These are phyloP conservation scores for Zygnema cylindricum DNA, from an alignment of 139 green algal species.

Conservation along the genomic window DNA sequence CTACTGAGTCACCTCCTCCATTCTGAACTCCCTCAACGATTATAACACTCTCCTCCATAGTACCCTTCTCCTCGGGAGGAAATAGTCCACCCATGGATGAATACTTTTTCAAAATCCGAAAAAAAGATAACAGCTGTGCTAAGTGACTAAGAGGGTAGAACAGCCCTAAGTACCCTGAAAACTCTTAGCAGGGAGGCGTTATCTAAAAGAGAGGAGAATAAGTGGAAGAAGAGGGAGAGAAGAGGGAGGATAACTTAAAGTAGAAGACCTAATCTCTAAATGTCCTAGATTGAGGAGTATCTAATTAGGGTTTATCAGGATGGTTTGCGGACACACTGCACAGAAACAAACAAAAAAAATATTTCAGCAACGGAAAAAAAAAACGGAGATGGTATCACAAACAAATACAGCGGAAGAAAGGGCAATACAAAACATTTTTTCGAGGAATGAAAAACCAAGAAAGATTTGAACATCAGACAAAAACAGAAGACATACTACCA, in stretches of 20 bases:
- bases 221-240: not conserved
- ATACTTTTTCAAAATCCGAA: too few relatives aligned
- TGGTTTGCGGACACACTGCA: conserved; percentile 55
- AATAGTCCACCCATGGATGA: not conserved
- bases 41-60: not conserved
- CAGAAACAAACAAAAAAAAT: not conserved
- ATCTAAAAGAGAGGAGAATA: too few relatives aligned
- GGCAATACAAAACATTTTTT: conserved; percentile 11
- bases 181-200: too few relatives aligned
- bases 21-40: not conserved
- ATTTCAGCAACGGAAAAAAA: not conserved
- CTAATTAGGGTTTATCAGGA: conserved; percentile 57
- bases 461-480: too few relatives aligned
- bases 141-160: too few relatives aligned
- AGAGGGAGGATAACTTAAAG: conserved; percentile 2
- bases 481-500: too few relatives aligned
- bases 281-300: too few relatives aligned
- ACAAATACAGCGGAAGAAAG: conserved; percentile 5
- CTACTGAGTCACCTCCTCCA: not conserved
- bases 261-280: too few relatives aligned
- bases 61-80: not conserved
- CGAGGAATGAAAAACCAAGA: too few relatives aligned
- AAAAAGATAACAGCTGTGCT: too few relatives aligned
- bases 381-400: not conserved
- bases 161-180: too few relatives aligned